These are phyloP conservation scores for Zygosaccharomyces bisporus DNA, from an alignment of 805 yeast genomes.

Conservation along the genomic window DNA sequence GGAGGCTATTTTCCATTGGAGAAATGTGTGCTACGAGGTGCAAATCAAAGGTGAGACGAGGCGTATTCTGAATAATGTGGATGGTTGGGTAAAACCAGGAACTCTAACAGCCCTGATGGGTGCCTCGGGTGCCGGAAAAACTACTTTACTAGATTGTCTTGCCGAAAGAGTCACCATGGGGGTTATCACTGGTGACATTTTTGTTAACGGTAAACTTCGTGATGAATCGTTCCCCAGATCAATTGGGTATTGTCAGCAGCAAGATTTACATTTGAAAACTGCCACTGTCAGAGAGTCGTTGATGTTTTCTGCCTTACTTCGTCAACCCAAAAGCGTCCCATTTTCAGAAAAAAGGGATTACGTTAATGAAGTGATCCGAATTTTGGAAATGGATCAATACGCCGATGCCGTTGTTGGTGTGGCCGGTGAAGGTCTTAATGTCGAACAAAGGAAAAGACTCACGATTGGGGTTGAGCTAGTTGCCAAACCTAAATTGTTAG, in stretches of 20 bases:
- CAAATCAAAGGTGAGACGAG: conserved; percentile 57
- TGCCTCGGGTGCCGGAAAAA: conserved; percentile 79
- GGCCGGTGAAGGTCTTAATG: conserved; percentile 65
- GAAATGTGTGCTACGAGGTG: conserved; percentile 66
- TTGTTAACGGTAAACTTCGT: conserved; percentile 59
- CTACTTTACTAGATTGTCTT: conserved; percentile 65
- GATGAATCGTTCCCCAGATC: conserved; percentile 57
- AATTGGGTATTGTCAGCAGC: conserved; percentile 75
- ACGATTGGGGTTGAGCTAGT: conserved; percentile 68
- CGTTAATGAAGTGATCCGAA: conserved; percentile 59
- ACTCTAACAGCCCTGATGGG: conserved; percentile 77
- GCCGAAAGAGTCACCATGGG: conserved; percentile 70
- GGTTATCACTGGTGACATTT: conserved; percentile 62
- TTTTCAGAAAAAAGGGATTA: conserved; percentile 57
- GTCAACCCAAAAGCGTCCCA: conserved; percentile 56
- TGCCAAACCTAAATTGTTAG: conserved; percentile 56
- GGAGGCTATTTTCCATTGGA: conserved; percentile 69
- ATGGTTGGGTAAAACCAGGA: conserved; percentile 83
- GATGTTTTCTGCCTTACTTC: conserved; percentile 58
- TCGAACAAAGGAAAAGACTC: conserved; percentile 58
- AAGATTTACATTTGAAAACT: conserved; percentile 62
- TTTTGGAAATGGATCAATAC: conserved; percentile 59
- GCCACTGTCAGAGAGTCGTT: conserved; percentile 72
- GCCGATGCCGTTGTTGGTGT: conserved; percentile 74
- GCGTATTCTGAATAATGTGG: conserved; percentile 59